Evolutionary conservation across 1,139 yeast genomes (phyloP).

Genomic region (Yamadazyma atmosphaerica): DNA sequence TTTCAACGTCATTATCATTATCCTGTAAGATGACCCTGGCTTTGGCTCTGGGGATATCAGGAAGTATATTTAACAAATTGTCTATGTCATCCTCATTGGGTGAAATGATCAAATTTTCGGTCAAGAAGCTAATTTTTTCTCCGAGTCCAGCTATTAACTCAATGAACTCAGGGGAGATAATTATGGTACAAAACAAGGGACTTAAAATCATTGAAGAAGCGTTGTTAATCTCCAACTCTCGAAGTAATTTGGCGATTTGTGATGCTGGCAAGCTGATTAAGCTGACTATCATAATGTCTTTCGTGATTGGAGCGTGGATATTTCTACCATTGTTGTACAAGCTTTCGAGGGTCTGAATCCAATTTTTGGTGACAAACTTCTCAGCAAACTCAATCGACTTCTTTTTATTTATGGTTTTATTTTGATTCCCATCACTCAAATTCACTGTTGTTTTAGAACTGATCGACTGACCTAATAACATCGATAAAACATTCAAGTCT

Average conservation of each 20-base stretch:
- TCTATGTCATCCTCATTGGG: constrained; percentile 34
- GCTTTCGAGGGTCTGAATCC: constrained; percentile 61
- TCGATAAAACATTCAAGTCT: constrained; percentile 46
- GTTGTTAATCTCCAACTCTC: constrained; percentile 46
- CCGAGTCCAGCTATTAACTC: constrained; percentile 51
- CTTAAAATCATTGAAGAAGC: constrained; percentile 40
- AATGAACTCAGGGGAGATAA: constrained; percentile 45
- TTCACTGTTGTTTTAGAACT: constrained; percentile 14
- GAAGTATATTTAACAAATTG: constrained; percentile 58
- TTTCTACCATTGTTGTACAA: constrained; percentile 59
- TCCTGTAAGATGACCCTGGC: constrained; percentile 47
- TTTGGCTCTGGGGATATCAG: constrained; percentile 47
- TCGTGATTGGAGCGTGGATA: constrained; percentile 43
- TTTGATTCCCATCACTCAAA: constrained; percentile 11
- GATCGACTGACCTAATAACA: constrained; percentile 43
- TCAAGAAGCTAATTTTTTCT: constrained; percentile 45
- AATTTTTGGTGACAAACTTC: constrained; percentile 49
- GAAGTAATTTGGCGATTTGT: constrained; percentile 40
- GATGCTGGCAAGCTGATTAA: constrained; percentile 49
- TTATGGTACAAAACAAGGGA: constrained; percentile 56
- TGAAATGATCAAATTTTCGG: constrained; percentile 12
- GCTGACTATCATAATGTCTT: constrained; percentile 53
- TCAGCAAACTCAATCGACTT: constrained; percentile 46
- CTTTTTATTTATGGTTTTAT: constrained; percentile 17
- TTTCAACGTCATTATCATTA: constrained; percentile 57